phyloP scores from a whole-genome alignment of 2,329 filamentous ascomycete species.

The Sarocladiaceae sp. region DNA sequence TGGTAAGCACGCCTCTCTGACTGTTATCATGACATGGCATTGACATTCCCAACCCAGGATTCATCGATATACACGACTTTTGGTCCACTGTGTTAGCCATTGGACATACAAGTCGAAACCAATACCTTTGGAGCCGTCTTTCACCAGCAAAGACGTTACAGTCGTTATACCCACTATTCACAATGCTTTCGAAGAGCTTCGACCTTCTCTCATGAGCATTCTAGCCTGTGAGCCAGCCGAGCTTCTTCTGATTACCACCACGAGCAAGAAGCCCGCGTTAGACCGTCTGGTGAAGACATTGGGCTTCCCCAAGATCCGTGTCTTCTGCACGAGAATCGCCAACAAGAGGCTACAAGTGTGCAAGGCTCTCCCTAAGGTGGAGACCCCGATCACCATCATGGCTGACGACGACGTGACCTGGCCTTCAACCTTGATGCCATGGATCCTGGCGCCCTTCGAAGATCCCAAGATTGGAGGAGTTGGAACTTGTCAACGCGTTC shows the following conservation, averaged over 20 bases:
- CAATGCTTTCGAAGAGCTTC: slow-evolving; percentile 77
- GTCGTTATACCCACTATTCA: slow-evolving; percentile 93
- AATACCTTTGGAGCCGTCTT: slow-evolving; percentile 74
- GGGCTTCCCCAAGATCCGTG: slow-evolving; percentile 58
- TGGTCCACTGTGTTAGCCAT: slow-evolving; percentile 82
- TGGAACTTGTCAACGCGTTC: slow-evolving; percentile 84
- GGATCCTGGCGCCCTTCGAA: slow-evolving; percentile 92
- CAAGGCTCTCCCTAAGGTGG: slow-evolving; percentile 80
- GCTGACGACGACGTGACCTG: slow-evolving; percentile 95
- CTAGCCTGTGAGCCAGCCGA: slow-evolving; percentile 65
- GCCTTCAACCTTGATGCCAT: slow-evolving; percentile 79
- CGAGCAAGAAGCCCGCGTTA: slow-evolving; percentile 68
- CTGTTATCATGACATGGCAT: neutral
- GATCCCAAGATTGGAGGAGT: slow-evolving; percentile 80
- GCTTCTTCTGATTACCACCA: slow-evolving; percentile 83
- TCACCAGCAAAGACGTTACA: slow-evolving; percentile 80
- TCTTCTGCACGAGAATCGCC: slow-evolving; percentile 76
- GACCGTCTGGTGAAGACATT: slow-evolving; percentile 62
- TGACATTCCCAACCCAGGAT: slow-evolving; percentile 48
- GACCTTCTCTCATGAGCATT: slow-evolving; percentile 75
- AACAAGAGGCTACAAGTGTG: slow-evolving; percentile 96
- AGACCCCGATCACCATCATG: slow-evolving; percentile 82
- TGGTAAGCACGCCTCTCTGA: neutral
- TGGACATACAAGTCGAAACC: slow-evolving; percentile 84
- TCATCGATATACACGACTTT: slow-evolving; percentile 80